Base-by-base conservation (phyloP, 2,329 filamentous ascomycete genomes). In the Scedosporium dehoogii region DNA sequence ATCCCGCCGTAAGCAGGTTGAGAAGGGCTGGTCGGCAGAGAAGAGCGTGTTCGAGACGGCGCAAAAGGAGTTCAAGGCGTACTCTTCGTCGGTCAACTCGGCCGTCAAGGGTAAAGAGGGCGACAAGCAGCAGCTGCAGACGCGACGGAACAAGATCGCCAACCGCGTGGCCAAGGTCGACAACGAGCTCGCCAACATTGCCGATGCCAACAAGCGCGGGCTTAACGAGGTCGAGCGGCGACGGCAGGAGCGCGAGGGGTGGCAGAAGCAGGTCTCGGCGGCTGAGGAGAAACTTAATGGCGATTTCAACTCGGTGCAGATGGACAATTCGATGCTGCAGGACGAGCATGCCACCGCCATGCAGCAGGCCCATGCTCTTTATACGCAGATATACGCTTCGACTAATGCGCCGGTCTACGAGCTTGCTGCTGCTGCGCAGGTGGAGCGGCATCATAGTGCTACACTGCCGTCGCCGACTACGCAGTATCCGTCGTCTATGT, bases 141-240 rank as follows among this genome's bases (percentile, higher is more conserved):
- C 85, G 63, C 90, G 90, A 72, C 82, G 84, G 59, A 90, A 90
- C 75, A 89, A 89, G 74, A 85, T 91, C 51, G 83, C 85, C 62
- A 80, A 83, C 27, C 86, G 89, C 59, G 87, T 90, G 68, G 80
- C 81, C 70, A 90, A 90, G 76, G 84, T 91, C 25, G 85, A 88
- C 66, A 86, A 84, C 66, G 89, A 92, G 72, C 81, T 89, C 67
- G 85, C 86, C 62, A 85, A 86, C 68, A 86, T 92, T 67, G 80
- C 82, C 25, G 85, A 88, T 67, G 88, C 88, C 67, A 89, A 89
- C 71, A 81, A 79, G 59, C 81, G 85, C 58, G 85, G 85, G 1
- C 77, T 86, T 21, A 81, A 86, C 65, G 85, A 87, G 70, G 86
- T 84, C 62, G 85, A 85, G 67, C 81, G 82, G 9, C 79, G 81